Percentiles rank a stretch among this genome's conserved stretches.
phyloP scores from a whole-genome alignment of 2,329 filamentous ascomycete genomes.

The Curvularia sp. region DNA sequence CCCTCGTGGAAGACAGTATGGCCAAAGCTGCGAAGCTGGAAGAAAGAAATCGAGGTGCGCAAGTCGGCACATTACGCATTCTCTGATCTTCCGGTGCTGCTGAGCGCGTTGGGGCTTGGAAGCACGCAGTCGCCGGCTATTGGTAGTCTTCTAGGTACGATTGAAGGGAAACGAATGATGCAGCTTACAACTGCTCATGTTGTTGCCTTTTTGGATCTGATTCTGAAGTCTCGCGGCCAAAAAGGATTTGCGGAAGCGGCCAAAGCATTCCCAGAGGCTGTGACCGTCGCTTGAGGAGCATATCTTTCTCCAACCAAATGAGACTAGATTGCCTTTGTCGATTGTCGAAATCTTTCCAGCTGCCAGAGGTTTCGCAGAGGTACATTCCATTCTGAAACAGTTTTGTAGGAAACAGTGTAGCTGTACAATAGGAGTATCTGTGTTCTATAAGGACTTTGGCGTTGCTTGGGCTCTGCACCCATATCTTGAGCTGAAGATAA shows the following conservation, averaged over 20 bases:
- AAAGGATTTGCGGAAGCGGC: constrained; percentile 4
- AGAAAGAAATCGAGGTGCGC: constrained; percentile 38
- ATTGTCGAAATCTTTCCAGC: not conserved
- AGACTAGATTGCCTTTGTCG: not conserved
- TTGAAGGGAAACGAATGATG: constrained; percentile 33
- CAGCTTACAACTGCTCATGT: constrained; percentile 30
- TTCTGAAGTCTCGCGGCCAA: constrained; percentile 25
- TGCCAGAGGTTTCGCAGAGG: not conserved
- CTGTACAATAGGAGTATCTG: not conserved
- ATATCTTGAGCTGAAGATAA: not conserved
- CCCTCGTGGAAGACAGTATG: constrained; percentile 37
- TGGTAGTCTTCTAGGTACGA: constrained; percentile 29
- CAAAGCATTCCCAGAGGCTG: constrained; percentile 25
- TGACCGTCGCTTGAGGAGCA: not conserved
- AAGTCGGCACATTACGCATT: constrained; percentile 39
- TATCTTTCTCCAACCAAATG: not conserved
- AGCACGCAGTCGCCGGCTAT: constrained; percentile 20
- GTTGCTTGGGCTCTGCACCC: not conserved
- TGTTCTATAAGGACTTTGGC: not conserved
- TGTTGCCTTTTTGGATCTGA: constrained; percentile 30
- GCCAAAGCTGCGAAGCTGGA: constrained; percentile 35
- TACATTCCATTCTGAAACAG: not conserved
- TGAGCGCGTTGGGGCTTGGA: constrained; percentile 24
- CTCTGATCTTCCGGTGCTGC: constrained; percentile 35
- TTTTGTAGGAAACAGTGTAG: not conserved